Evolutionary conservation across 805 yeast species (phyloP).

Genomic region (Kluyveromyces siamensis): DNA sequence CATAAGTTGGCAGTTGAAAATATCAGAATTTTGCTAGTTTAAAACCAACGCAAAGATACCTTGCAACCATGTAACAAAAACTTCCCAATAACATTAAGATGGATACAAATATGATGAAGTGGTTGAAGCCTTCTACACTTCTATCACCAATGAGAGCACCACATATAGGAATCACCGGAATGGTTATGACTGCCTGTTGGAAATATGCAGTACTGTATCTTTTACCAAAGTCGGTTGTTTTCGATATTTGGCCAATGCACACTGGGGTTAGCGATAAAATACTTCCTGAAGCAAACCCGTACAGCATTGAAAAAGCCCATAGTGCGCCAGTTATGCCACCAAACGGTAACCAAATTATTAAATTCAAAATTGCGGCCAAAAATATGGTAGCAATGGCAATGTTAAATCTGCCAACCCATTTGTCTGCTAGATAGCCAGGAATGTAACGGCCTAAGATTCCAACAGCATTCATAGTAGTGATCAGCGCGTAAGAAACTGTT

Average conservation of each 20-base stretch:
- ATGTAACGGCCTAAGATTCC: conserved; percentile 39
- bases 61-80: conserved; percentile 31
- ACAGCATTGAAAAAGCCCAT: conserved; percentile 39
- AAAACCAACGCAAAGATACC: conserved; percentile 37
- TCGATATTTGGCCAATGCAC: conserved; percentile 50
- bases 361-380: conserved; percentile 28
- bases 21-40: conserved; percentile 27
- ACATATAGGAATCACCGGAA: conserved; percentile 42
- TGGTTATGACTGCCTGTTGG: conserved; percentile 42
- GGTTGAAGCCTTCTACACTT: conserved; percentile 28
- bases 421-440: conserved; percentile 39
- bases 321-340: conserved; percentile 29
- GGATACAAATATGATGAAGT: conserved; percentile 38
- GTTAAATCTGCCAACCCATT: conserved; percentile 42
- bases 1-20: too few species aligned
- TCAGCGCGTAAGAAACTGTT: conserved; percentile 36
- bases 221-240: conserved; percentile 45
- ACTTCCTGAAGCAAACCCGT: conserved; percentile 50
- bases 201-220: conserved; percentile 51
- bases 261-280: conserved; percentile 50
- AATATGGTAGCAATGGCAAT: conserved; percentile 33
- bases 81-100: conserved; percentile 32
- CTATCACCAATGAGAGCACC: conserved; percentile 38
- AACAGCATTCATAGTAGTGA: conserved; percentile 38
- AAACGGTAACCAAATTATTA: conserved; percentile 36